Evolutionary conservation across 1,284 basidiomycete species (phyloP), one percentile per base, ranked within the genome.

Genomic region (Paramarasmius palmivorus): DNA sequence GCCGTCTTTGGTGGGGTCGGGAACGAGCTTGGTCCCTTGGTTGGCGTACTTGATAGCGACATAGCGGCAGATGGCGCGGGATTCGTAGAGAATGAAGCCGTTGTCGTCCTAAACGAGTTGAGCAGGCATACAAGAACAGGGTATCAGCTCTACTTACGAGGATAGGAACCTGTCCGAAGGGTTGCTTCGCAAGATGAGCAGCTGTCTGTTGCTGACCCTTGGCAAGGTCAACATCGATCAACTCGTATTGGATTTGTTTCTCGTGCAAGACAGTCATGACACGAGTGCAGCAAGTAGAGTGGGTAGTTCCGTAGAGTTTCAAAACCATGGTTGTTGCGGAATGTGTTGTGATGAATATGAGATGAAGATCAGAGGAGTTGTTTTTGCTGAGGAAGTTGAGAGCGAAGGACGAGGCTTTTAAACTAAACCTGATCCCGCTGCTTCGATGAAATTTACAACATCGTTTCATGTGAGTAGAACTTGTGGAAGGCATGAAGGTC

Each of bases 141-240:
- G 5, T 12, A 20, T n/a, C 39, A 40, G 8, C 14, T 14, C 15
- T 5, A 42, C 41, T 42, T 22, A 42, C 80, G 52, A 88, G 73
- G 66, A 77, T 83, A 1, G 86, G 87, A 57, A 88, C 66, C 64
- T 84, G 81, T 17, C 83, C 84, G 59, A 88, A 88, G 0, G n/a
- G 86, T 56, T 88, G 84, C 23, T 72, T 64, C 29, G 62, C 64
- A 20, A 75, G n/a, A 69, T 67, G 78, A n/a, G 63, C 73, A 1
- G 75, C 59, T 0, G 63, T 14, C 64, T 83, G 84, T 53, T 85
- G 78, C 58, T 78, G 76, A n/a, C 67, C 66, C 39, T 73, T 74
- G 36, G 44, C 0, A 10, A 80, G 40, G 61, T 84, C 68, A 58
- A 85, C 55, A 12, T 42, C 0, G 25, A 78, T 58, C 45, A 83